These are phyloP conservation scores for Umbelopsis sp. DNA, from an alignment of 371 early-diverging fungal species.

Conservation along the genomic window DNA sequence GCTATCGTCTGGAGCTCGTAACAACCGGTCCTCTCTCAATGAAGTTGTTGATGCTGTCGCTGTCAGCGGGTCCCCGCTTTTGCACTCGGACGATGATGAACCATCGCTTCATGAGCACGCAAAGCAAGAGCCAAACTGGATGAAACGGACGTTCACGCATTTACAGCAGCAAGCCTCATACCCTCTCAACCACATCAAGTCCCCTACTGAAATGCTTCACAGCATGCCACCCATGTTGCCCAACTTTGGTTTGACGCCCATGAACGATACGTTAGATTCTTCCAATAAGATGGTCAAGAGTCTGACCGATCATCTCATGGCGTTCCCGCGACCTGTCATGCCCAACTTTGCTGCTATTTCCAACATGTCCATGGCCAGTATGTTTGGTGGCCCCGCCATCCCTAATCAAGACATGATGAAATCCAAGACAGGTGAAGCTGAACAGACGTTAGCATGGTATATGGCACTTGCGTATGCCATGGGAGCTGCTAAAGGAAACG, in stretches of 20 bases:
- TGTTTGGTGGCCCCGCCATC: constrained; percentile 8
- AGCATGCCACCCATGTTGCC: constrained; percentile 43
- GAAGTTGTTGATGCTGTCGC: constrained; percentile 6
- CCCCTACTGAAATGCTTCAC: constrained; percentile 27
- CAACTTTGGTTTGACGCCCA: constrained; percentile 29
- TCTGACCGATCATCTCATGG: constrained; percentile 44
- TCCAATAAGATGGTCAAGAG: constrained; percentile 24
- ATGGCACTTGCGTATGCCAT: constrained; percentile 55
- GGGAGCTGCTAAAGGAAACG: constrained; percentile 31
- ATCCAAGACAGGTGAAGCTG: constrained; percentile 30
- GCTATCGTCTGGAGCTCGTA: background rate
- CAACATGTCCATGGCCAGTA: constrained; percentile 32
- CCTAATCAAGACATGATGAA: constrained; percentile 28
- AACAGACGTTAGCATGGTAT: constrained; percentile 51
- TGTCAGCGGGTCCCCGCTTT: background rate
- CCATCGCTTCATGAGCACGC: background rate
- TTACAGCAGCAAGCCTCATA: constrained; percentile 33
- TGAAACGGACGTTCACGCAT: constrained; percentile 49
- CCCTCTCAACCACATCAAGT: constrained; percentile 23
- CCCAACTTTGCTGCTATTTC: constrained; percentile 32
- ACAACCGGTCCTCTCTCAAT: background rate
- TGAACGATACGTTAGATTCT: background rate
- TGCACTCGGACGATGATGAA: constrained; percentile 17
- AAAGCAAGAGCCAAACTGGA: constrained; percentile 39
- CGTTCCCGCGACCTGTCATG: constrained; percentile 40